Percentiles rank a stretch among this genome's conserved stretches.
Conservation (phyloP, 805 yeast genomes). For the Kazachstania africana region DNA sequence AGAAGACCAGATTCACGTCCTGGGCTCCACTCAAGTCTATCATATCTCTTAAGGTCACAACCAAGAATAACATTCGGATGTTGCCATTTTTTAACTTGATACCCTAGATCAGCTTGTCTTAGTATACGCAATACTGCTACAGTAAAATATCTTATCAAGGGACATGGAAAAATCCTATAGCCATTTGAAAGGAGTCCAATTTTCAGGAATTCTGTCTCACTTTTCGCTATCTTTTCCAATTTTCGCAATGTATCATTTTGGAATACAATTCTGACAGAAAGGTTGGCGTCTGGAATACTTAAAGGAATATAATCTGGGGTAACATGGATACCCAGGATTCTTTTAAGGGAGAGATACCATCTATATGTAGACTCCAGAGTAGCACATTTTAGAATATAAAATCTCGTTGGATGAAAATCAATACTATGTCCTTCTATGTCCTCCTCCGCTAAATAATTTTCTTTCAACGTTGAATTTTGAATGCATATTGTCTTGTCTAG, state of each 20-base stretch:
- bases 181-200: constrained; percentile 12
- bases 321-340: constrained; percentile 34
- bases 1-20: constrained; percentile 34
- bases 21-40: constrained; percentile 60
- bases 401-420: constrained; percentile 11
- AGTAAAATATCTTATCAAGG: constrained; percentile 16
- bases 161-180: constrained; percentile 13
- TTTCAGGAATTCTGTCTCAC: constrained; percentile 7
- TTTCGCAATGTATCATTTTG: constrained; percentile 4
- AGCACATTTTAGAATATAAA: constrained; percentile 47
- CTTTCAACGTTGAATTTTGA: constrained; percentile 8
- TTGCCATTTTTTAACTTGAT: constrained; percentile 19
- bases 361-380: constrained; percentile 41
- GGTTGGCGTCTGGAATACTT: constrained; percentile 30
- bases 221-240: constrained; percentile 4
- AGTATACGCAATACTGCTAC: constrained; percentile 26
- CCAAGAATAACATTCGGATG: constrained; percentile 30
- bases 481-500: constrained; percentile 54
- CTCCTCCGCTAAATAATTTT: not conserved
- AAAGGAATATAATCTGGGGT: constrained; percentile 35
- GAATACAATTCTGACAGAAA: constrained; percentile 19
- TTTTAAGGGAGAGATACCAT: constrained; percentile 53
- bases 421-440: constrained; percentile 3
- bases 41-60: constrained; percentile 55
- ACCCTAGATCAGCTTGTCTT: constrained; percentile 13